These are phyloP conservation scores for Pelargonium fulgidum DNA, from an alignment of 441 rosid genomes.

Conservation along the genomic window DNA sequence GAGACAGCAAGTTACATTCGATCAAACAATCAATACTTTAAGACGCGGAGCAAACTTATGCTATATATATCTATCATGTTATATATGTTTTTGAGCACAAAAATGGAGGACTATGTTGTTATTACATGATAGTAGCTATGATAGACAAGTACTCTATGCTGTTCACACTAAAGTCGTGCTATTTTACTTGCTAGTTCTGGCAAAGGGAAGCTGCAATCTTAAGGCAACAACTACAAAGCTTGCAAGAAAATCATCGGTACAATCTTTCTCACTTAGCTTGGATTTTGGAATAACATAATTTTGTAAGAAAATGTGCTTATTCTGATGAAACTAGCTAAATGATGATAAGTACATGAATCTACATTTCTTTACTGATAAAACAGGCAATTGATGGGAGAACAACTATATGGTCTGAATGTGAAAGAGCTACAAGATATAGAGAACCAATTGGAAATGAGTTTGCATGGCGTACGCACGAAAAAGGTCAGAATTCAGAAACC, in stretches of 20 bases:
- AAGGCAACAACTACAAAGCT: conserved; percentile 62
- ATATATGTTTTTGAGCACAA: too few species aligned
- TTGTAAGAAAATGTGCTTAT: too few species aligned
- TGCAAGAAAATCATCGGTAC: conserved; percentile 85
- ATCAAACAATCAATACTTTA: too few species aligned
- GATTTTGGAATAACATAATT: too few species aligned
- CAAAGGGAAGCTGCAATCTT: conserved; percentile 75
- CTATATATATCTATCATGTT: too few species aligned
- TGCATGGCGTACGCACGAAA: conserved; percentile 36
- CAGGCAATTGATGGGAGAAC: conserved; percentile 52
- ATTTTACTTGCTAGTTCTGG: conserved; percentile 53
- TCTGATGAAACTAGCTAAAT: too few species aligned
- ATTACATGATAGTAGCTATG: background rate
- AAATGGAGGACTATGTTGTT: too few species aligned
- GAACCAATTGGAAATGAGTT: conserved; percentile 41
- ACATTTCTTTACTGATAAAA: conserved; percentile 5
- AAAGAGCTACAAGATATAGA: conserved; percentile 39
- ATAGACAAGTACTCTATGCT: background rate
- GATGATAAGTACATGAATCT: background rate
- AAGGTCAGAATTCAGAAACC: conserved; percentile 28
- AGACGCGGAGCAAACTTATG: too few species aligned
- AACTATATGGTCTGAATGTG: conserved; percentile 37
- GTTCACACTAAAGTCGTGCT: background rate
- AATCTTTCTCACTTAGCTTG: too few species aligned
- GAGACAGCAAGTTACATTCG: too few species aligned